A percentile compares a stretch with the other conserved stretches of the same genome.
phyloP scores from a whole-genome alignment of 768 basidiomycete species.

The Mycena venus region DNA sequence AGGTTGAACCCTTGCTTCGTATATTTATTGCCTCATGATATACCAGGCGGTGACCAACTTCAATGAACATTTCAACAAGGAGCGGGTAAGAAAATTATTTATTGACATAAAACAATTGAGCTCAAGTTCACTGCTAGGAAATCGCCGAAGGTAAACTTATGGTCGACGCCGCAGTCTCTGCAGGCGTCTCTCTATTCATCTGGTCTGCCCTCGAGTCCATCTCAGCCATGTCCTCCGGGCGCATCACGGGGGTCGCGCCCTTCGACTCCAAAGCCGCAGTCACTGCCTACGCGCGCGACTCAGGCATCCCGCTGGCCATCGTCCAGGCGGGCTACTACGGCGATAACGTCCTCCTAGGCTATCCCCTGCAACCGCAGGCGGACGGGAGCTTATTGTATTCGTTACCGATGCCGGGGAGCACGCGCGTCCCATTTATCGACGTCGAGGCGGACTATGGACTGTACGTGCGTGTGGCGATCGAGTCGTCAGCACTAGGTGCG shows the following conservation, averaged over 20 bases:
- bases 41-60: slow-evolving; percentile 17
- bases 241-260: not conserved
- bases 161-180: slow-evolving; percentile 11
- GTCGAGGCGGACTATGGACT: slow-evolving; percentile 17
- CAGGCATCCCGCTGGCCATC: slow-evolving; percentile 4
- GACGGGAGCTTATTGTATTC: not conserved
- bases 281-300: not conserved
- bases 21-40: not conserved
- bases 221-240: not conserved
- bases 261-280: slow-evolving; percentile 15
- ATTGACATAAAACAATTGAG: not conserved
- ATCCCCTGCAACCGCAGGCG: not conserved
- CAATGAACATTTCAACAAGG: not conserved
- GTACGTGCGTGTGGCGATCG: slow-evolving; percentile 23
- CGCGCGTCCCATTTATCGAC: slow-evolving; percentile 15
- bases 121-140: not conserved
- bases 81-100: not conserved
- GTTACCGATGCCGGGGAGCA: slow-evolving; percentile 1
- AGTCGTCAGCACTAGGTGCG: not conserved
- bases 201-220: slow-evolving; percentile 22
- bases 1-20: not conserved
- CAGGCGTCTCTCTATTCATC: slow-evolving; percentile 10
- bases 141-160: slow-evolving; percentile 18
- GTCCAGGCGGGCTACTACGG: slow-evolving; percentile 12
- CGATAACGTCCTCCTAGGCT: no score